phyloP scores from a whole-genome alignment of 78 protist species.

The Dictyostelium firmibasis region DNA sequence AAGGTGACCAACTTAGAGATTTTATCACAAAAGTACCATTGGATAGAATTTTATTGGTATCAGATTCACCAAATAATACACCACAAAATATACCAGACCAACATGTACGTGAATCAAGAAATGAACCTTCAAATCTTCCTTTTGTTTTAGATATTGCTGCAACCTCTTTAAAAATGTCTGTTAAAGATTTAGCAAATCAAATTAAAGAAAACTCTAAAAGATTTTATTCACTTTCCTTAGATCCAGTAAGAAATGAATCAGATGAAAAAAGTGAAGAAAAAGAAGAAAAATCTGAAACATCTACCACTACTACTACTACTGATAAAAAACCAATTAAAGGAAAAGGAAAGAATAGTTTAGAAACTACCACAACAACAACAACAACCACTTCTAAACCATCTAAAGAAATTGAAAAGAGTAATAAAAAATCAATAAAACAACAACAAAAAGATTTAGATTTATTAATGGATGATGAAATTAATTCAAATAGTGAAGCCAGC shows the following conservation, averaged over 20 bases:
- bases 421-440: conserved; percentile 4
- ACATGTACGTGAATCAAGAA: neutral
- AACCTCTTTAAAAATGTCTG: neutral
- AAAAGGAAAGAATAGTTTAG: neutral
- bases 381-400: neutral
- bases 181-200: neutral
- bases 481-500: neutral
- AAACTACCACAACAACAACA: conserved; percentile 1
- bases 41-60: conserved; percentile 20
- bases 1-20: conserved; percentile 52
- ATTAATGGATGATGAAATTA: neutral
- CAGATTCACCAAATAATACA: conserved; percentile 59
- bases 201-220: conserved; percentile 18
- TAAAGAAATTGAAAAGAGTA: neutral
- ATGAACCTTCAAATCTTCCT: conserved; percentile 58
- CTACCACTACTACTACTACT: neutral
- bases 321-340: neutral
- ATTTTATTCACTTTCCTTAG: conserved; percentile 18
- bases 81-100: conserved; percentile 60
- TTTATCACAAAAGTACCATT: conserved; percentile 45
- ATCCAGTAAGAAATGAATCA: neutral
- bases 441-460: neutral
- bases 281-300: neutral
- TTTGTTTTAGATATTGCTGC: conserved; percentile 29
- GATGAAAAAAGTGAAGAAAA: neutral